Evolutionary conservation across 2,329 filamentous ascomycete species (phyloP), one percentile per base, ranked within the genome.

Genomic region (Lasiodiplodia citricola): DNA sequence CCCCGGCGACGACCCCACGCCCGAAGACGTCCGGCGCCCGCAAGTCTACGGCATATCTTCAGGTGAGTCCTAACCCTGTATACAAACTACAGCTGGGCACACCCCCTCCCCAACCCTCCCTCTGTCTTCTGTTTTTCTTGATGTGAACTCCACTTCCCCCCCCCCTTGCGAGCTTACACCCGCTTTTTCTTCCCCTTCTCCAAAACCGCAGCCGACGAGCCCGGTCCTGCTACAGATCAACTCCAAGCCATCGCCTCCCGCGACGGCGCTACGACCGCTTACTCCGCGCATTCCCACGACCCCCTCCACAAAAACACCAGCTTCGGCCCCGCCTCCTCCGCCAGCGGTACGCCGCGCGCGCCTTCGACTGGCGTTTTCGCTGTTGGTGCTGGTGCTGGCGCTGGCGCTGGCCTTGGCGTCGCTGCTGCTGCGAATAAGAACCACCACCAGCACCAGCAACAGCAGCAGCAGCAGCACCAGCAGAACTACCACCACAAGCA

Each of bases 1-100:
- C 23, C 76, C 75, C 16, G 75, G 79, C 58, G 77, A 80, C 71
- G 79, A 80, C 10, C 56, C 56, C 16, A 25, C 28, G 28, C 35
- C 38, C 31, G 58, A 70, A 11, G 69, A 70, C 4, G 69, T 64
- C 21, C 60, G 60, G 14, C 60, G 60, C 7, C 60, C 60, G 13
- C n/a, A 25, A 5, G 35, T 23, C 23, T n/a, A 28, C 14, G 31
- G 28, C 25, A 16, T n/a, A 14, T 18, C 25, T 1, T 18, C 16
- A 47, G 52, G 16, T 55, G 5, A 10, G 28, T 13, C 23, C 4
- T 25, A 8, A 25, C 44, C 44, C 5, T 28, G 6, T 28, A 28
- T 6, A 28, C 28, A 28, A 28, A 28, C 28, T 5, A 28, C 28
- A 28, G 28, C 6, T 28, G 28, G 28, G 28, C 5, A 4, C 50